A percentile compares a stretch with the other conserved stretches of the same genome.
phyloP scores from a whole-genome alignment of 192 early-diverging fungal species.

The Gaertneriomyces sp. region DNA sequence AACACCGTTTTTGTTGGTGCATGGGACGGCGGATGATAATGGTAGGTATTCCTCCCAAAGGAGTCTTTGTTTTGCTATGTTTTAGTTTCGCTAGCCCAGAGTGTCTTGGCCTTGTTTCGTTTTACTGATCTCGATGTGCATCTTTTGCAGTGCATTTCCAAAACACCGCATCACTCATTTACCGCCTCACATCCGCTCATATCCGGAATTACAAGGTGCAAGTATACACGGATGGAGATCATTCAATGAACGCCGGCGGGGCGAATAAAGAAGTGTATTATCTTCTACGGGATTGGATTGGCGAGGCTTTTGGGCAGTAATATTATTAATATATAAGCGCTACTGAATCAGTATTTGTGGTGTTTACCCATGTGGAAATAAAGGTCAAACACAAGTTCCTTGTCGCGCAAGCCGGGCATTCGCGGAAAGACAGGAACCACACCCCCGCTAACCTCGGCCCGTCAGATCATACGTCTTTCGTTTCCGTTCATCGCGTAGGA shows the following conservation, averaged over 20 bases:
- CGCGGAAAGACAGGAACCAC: no score
- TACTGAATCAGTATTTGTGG: no score
- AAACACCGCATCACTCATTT: conserved; percentile 76
- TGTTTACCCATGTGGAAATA: no score
- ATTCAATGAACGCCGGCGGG: conserved; percentile 73
- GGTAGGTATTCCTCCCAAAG: conserved; percentile 19
- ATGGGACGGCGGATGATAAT: conserved; percentile 87
- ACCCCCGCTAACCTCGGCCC: neutral
- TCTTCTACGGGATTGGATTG: conserved; percentile 46
- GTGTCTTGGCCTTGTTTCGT: neutral
- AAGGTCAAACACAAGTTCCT: no score
- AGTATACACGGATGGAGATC: conserved; percentile 87
- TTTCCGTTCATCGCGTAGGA: conserved; percentile 16
- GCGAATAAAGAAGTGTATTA: conserved; percentile 68
- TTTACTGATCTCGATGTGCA: neutral
- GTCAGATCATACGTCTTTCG: neutral
- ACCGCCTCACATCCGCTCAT: conserved; percentile 66
- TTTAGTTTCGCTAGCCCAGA: no score
- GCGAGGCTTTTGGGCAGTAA: conserved; percentile 22
- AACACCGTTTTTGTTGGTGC: conserved; percentile 75
- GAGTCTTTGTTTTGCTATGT: no score
- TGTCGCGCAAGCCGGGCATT: no score
- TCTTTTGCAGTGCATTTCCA: conserved; percentile 80
- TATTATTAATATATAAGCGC: no score
- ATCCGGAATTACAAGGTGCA: conserved; percentile 82